Percentiles rank a stretch among this genome's conserved stretches.
phyloP scores from a whole-genome alignment of 1,284 basidiomycete species.

The Neotropicomus parvogracilis region DNA sequence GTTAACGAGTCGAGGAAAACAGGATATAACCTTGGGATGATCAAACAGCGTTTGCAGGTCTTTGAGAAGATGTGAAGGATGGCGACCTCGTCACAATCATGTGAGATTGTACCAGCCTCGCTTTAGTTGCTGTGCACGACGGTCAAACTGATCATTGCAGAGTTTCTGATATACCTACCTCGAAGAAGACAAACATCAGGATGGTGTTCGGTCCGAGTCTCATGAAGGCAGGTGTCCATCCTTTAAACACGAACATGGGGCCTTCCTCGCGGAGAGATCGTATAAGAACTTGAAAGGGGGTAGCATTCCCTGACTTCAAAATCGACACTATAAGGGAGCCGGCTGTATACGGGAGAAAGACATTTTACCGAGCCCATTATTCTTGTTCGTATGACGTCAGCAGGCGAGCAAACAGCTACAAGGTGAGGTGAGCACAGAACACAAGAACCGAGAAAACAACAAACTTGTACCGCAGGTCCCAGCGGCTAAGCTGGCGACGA shows the following conservation, averaged over 20 bases:
- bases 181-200: constrained; percentile 83
- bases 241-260: constrained; percentile 80
- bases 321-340: constrained; percentile 1
- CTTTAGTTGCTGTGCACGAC: constrained; percentile 60
- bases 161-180: constrained; percentile 43
- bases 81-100: background rate
- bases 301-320: constrained; percentile 46
- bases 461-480: constrained; percentile 85
- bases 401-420: constrained; percentile 81
- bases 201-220: constrained; percentile 81
- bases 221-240: constrained; percentile 85
- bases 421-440: constrained; percentile 10
- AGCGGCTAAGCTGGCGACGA: constrained; percentile 61
- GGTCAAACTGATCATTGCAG: constrained; percentile 4
- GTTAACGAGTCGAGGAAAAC: constrained; percentile 1
- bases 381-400: constrained; percentile 80
- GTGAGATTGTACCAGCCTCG: constrained; percentile 42
- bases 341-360: background rate
- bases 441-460: constrained; percentile 25
- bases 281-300: constrained; percentile 49
- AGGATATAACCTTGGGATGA: constrained; percentile 1
- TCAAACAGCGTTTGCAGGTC: background rate
- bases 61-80: background rate
- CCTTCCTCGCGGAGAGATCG: constrained; percentile 72
- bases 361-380: constrained; percentile 66